phyloP scores from a whole-genome alignment of 495 filamentous ascomycete species.

The Aspergillus haitiensis region DNA sequence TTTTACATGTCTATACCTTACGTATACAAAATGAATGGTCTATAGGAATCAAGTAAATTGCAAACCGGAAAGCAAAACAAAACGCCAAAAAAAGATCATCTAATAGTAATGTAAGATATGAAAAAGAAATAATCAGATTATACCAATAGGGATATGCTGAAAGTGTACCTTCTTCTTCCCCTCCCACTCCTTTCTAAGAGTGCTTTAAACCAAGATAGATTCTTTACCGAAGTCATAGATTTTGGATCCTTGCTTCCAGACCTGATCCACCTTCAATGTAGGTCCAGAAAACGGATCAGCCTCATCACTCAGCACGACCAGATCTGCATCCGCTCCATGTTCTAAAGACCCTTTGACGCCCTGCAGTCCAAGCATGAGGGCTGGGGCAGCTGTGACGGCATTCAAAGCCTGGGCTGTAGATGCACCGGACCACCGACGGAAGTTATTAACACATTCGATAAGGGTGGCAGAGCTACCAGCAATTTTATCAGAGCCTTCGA shows the following conservation, averaged over 20 bases:
- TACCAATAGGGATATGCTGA: background rate
- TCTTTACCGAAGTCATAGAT: conserved; percentile 42
- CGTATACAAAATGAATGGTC: no score
- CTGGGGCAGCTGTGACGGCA: conserved; percentile 71
- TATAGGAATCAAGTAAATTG: background rate
- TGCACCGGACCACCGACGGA: conserved; percentile 67
- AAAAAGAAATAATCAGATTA: background rate
- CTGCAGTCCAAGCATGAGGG: conserved; percentile 67
- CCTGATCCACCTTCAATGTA: conserved; percentile 63
- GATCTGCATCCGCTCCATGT: conserved; percentile 74
- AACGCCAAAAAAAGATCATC: background rate
- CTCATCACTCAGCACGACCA: conserved; percentile 66
- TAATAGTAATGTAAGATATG: background rate
- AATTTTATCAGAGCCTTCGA: conserved; percentile 71
- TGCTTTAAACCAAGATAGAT: conserved; percentile 13
- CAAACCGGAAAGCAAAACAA: background rate
- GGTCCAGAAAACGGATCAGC: conserved; percentile 43
- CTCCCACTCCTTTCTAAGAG: background rate
- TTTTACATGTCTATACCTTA: no score
- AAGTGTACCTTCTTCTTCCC: background rate
- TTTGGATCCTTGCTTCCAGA: conserved; percentile 74
- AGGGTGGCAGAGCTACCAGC: conserved; percentile 70
- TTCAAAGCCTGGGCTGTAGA: conserved; percentile 63
- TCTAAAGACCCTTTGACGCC: conserved; percentile 66
- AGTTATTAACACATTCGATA: conserved; percentile 79